phyloP scores from a whole-genome alignment of 257 asterid genomes.

The Petunia secreta region DNA sequence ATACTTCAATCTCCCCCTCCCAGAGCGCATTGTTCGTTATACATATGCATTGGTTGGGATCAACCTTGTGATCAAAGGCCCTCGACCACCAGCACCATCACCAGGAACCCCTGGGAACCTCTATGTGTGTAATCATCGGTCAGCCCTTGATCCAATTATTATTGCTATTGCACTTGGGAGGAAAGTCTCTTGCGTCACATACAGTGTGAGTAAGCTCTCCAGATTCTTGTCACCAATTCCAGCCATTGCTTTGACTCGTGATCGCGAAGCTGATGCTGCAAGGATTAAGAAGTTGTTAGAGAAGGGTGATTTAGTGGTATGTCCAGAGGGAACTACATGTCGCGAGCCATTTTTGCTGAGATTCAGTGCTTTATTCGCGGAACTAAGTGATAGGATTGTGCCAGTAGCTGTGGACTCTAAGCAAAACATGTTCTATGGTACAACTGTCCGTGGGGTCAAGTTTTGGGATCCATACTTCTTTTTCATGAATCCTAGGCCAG shows the following conservation, averaged over 20 bases:
- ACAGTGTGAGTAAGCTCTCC: conserved; percentile 88
- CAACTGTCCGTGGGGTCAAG: conserved; percentile 79
- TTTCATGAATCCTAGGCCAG: conserved; percentile 94
- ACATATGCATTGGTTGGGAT: conserved; percentile 90
- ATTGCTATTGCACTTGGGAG: conserved; percentile 91
- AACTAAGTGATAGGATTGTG: conserved; percentile 81
- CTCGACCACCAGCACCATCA: conserved; percentile 75
- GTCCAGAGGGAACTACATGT: conserved; percentile 97
- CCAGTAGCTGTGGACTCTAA: conserved; percentile 75
- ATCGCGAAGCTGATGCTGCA: conserved; percentile 84
- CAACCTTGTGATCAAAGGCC: conserved; percentile 83
- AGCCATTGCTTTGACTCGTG: conserved; percentile 85
- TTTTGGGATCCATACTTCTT: conserved; percentile 87
- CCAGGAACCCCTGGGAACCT: conserved; percentile 85
- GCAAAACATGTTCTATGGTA: conserved; percentile 86
- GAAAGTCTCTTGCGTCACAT: conserved; percentile 79
- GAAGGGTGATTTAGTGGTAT: conserved; percentile 86
- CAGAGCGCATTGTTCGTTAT: conserved; percentile 86
- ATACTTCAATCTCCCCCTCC: conserved; percentile 95
- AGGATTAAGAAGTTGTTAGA: conserved; percentile 66
- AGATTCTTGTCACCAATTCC: conserved; percentile 90
- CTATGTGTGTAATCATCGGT: conserved; percentile 92
- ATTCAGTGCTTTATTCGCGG: conserved; percentile 91
- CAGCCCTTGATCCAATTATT: conserved; percentile 87
- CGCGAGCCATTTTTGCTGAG: conserved; percentile 78